Base-by-base conservation (phyloP, 169 alveolate genomes). In the Plasmodium gallinaceum region DNA sequence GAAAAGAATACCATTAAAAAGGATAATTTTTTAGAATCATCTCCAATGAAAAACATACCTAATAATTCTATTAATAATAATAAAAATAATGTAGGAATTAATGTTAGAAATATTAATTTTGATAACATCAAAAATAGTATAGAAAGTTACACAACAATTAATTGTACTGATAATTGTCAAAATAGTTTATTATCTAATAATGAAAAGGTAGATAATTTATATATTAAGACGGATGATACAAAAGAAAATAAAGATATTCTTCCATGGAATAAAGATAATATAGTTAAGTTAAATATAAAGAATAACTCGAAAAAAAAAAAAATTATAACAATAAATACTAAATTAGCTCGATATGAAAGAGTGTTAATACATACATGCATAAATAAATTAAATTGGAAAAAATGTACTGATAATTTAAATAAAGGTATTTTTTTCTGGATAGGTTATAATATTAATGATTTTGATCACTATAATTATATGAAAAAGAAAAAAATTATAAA, bases 401-500 rank as follows among this genome's bases (percentile, higher is more conserved):
- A 86, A 14, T 70, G 75, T 37, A 71, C 45, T 86, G 92, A 86
- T 51, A 71, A 70, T 52, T 52, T 45, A 58, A 69, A 69, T 71
- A 86, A 68, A 71, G 92, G 92, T 20, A 52, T 42, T 7, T 86
- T 86, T 39, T 72, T 58, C 51, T 86, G 92, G 92, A 72, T 86
- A 16, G 92, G 92, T 51, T 86, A 86, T 71, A 86, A 86, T 42
- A 86, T 86, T 43, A 86, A 73, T 18, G 92, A 86, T 71, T 58
- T 24, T 48, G 92, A 86, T n/a, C 92, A 86, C 70, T 86, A 71
- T 74, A 86, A 86, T 72, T 86, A 86, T 86, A 86, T 86, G 92
- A 86, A 86, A 73, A 86, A 71, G 64, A 86, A 86, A 66, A 86
- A 86, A 86, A 57, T 86, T 24, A 86, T 86, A 58, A 86, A 86